A percentile compares a stretch with the other conserved stretches of the same genome.
These are phyloP conservation scores for Boletus eberwhitei DNA, from an alignment of 768 basidiomycete genomes.

Conservation along the genomic window DNA sequence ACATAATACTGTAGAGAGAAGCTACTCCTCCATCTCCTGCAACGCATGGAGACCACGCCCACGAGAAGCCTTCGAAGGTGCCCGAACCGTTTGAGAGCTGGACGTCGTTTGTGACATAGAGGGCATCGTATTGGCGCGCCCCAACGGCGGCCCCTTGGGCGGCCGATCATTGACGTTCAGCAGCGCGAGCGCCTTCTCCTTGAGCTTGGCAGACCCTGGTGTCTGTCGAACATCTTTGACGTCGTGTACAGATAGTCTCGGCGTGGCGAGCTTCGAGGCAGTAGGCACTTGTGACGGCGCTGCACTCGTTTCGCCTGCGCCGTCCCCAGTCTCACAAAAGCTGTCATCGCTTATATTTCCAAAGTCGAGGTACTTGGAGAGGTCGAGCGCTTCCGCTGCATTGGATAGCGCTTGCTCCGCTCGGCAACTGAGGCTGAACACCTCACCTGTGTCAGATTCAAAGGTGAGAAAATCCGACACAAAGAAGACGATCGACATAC, in stretches of 20 bases:
- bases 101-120: neutral
- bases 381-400: constrained; percentile 1
- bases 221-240: neutral
- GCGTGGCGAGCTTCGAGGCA: neutral
- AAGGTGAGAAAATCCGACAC: neutral
- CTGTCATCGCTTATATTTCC: neutral
- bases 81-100: neutral
- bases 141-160: neutral
- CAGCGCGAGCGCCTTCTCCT: neutral
- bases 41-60: constrained; percentile 2
- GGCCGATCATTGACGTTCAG: constrained; percentile 3
- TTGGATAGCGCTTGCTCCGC: constrained; percentile 1
- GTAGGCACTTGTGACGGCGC: neutral
- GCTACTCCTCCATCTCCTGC: constrained; percentile 4
- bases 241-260: neutral
- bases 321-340: neutral
- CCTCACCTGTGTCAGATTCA: constrained; percentile 7
- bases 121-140: constrained; percentile 20
- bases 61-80: neutral
- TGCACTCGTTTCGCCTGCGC: neutral
- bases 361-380: constrained; percentile 1
- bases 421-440: neutral
- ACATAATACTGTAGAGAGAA: neutral
- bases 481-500: constrained; percentile 8
- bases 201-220: neutral